Conservation (phyloP, 2,329 filamentous ascomycete genomes). For the Fusarium graminum region DNA sequence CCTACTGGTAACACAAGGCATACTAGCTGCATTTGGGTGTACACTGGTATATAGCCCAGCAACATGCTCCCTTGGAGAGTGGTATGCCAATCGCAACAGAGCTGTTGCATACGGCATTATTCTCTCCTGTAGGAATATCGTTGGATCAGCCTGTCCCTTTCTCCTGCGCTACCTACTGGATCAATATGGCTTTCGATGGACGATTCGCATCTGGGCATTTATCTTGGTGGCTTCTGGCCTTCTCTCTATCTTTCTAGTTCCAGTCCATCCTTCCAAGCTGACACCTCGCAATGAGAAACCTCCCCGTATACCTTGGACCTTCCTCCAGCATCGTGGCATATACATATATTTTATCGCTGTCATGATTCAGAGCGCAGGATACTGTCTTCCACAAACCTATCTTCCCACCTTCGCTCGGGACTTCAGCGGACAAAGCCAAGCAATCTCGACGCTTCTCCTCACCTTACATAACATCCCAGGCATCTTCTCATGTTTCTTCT, state of each 20-base stretch:
- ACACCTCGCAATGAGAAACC: neutral
- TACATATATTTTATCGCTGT: slow-evolving; percentile 3
- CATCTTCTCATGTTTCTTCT: slow-evolving; percentile 3
- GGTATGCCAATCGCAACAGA: slow-evolving; percentile 4
- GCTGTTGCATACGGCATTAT: slow-evolving; percentile 9
- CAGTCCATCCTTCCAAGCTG: neutral
- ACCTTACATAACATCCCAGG: slow-evolving; percentile 2
- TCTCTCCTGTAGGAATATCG: slow-evolving; percentile 3
- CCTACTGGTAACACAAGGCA: slow-evolving; percentile 6
- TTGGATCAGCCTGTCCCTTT: slow-evolving; percentile 1
- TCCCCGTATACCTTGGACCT: slow-evolving; percentile 7
- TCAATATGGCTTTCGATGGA: slow-evolving; percentile 6
- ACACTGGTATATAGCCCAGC: slow-evolving; percentile 9
- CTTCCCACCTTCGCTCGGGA: slow-evolving; percentile 7
- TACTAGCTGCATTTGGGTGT: slow-evolving; percentile 2
- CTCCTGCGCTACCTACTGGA: slow-evolving; percentile 3
- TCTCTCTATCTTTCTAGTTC: neutral
- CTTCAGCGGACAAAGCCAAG: neutral
- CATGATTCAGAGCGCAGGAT: neutral
- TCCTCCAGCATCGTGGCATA: neutral
- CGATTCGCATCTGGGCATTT: slow-evolving; percentile 4
- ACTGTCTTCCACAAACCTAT: slow-evolving; percentile 5
- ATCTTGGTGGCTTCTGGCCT: slow-evolving; percentile 4
- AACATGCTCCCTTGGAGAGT: slow-evolving; percentile 8
- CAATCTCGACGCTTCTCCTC: slow-evolving; percentile 5